A percentile compares a stretch with the other conserved stretches of the same genome.
Evolutionary conservation across 345 rosid species (phyloP).

Genomic region (Ceriops decandra): DNA sequence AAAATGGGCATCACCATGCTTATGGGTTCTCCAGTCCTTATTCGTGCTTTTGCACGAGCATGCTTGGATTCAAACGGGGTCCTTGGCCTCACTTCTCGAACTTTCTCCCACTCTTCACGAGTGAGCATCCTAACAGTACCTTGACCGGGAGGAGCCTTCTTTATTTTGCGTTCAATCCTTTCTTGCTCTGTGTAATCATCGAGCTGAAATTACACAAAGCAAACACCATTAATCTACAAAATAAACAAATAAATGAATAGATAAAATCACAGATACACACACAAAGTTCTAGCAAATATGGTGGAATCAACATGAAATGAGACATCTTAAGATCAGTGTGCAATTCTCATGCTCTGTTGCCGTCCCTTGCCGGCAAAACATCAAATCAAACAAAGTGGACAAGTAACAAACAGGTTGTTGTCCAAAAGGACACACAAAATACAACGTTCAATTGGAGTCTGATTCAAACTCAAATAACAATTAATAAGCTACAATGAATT

Average conservation of each 20-base stretch:
- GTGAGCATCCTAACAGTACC: constrained; percentile 77
- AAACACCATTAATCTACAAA: neutral
- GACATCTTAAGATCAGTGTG: too few relatives aligned
- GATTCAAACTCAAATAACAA: too few relatives aligned
- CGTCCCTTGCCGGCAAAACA: too few relatives aligned
- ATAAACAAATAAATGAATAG: neutral
- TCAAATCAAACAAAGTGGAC: too few relatives aligned
- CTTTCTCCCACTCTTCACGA: constrained; percentile 83
- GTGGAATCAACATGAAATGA: neutral
- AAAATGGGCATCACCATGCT: constrained; percentile 41
- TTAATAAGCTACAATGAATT: too few relatives aligned
- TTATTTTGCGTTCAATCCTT: constrained; percentile 75
- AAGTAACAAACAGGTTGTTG: too few relatives aligned
- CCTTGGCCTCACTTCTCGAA: constrained; percentile 87
- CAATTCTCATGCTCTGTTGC: too few relatives aligned
- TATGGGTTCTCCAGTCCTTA: constrained; percentile 77
- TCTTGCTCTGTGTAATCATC: constrained; percentile 87
- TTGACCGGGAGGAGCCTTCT: constrained; percentile 76
- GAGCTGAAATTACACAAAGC: constrained; percentile 34
- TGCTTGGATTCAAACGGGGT: constrained; percentile 94
- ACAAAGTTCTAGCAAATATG: neutral
- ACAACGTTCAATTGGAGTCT: too few relatives aligned
- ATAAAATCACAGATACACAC: neutral
- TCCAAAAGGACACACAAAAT: too few relatives aligned
- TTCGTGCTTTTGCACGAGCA: constrained; percentile 77